Evolutionary conservation across 2,329 filamentous ascomycete genomes (phyloP).

Genomic region (Aspergillus novoparasiticus): DNA sequence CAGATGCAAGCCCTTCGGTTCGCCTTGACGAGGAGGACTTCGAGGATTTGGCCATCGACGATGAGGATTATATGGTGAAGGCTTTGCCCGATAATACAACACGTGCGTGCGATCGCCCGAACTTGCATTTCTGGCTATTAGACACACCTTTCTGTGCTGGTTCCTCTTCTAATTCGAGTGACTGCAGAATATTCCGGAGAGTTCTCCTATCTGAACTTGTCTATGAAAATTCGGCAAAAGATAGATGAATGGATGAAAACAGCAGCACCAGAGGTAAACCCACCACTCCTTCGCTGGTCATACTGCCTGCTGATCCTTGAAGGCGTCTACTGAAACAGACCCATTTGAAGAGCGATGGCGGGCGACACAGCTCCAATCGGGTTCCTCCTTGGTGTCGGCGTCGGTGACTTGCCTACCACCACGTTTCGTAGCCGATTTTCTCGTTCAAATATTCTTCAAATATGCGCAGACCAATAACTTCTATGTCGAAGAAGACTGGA

Average conservation of each 20-base stretch:
- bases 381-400: constrained; percentile 39
- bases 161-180: not conserved
- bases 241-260: constrained; percentile 48
- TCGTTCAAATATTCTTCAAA: constrained; percentile 48
- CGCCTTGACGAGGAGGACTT: constrained; percentile 38
- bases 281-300: not conserved
- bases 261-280: constrained; percentile 37
- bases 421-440: constrained; percentile 47
- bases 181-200: constrained; percentile 47
- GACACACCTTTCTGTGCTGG: not conserved
- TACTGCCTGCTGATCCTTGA: constrained; percentile 12
- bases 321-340: constrained; percentile 41
- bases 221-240: constrained; percentile 45
- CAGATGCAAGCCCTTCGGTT: constrained; percentile 31
- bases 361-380: constrained; percentile 44
- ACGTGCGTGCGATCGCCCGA: constrained; percentile 29
- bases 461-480: constrained; percentile 49
- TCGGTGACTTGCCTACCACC: constrained; percentile 45
- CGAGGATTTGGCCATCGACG: constrained; percentile 45
- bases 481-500: constrained; percentile 47
- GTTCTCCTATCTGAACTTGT: constrained; percentile 49
- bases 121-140: not conserved
- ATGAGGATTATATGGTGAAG: constrained; percentile 45
- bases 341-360: constrained; percentile 47
- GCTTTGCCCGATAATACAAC: constrained; percentile 43